Evolutionary conservation across 805 yeast species (phyloP), one percentile per base, ranked within the genome.

Genomic region (Candida sakaeoensis): DNA sequence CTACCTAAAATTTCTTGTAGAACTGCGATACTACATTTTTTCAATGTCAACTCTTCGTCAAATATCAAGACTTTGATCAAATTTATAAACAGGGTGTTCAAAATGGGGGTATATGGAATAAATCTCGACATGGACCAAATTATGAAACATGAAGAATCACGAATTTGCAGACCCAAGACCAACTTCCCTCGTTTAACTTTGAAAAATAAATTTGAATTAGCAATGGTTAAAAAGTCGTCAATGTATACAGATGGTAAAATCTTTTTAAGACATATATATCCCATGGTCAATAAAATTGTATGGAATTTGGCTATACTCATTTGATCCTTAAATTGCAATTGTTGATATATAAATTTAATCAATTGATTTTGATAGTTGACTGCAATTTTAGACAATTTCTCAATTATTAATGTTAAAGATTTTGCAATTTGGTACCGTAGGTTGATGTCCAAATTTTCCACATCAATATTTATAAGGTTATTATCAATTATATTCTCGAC

Each of bases 11-110:
- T 68, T 52, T 90, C 98, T 54, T 90, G 97, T 5, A 90, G 51
- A 0, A 93, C 91, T 1, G 97, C 96, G 4, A 87, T 69, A 1
- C 90, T 82, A 13, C 96, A 90, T 42, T 95, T 68, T 41, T 96
- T 68, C 5, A 89, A 75, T 43, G 80, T 71, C 14, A 87, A 63
- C 40, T 89, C 96, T 16, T 70, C 63, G 54, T 90, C 98, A 53
- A 82, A 82, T 36, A 86, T 68, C 7, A 82, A 62, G 1, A 78
- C 70, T 8, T 70, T 55, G 2, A 85, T 51, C 18, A 86, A 55
- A 47, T 70, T 68, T 14, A 43, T 51, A 27, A 57, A 60, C 5
- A 52, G 42, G 43, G 40, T 22, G 45, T 33, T 8, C 18, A 24
- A 1, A 5, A 3, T 5, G 22, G 33, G 10, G 40, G 16, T 10